Percentiles rank a stretch among this genome's conserved stretches.
Conservation (phyloP, 73 alveolate species). For the Paramecium octaurelia region DNA sequence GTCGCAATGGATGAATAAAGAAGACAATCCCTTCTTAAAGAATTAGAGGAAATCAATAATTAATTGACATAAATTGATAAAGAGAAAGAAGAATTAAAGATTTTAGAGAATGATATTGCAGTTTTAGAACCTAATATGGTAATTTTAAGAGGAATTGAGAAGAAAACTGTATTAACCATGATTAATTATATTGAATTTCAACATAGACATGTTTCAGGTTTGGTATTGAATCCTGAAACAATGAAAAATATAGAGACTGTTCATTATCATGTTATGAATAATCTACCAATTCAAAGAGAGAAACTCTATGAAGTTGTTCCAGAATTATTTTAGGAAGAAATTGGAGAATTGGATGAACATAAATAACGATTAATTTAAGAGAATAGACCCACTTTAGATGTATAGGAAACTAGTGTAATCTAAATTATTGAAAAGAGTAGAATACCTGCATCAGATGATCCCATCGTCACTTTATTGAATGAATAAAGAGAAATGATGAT, state of each 20-base stretch:
- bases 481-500: constrained; percentile 58
- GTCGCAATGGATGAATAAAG: constrained; percentile 19
- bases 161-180: constrained; percentile 67
- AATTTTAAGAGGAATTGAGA: constrained; percentile 54
- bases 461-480: not conserved
- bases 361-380: constrained; percentile 36
- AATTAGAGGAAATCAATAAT: not conserved
- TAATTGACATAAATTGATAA: constrained; percentile 56
- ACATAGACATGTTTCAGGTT: constrained; percentile 72
- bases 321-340: constrained; percentile 67
- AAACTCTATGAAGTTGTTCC: constrained; percentile 75
- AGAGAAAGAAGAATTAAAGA: constrained; percentile 58
- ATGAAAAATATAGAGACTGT: constrained; percentile 70
- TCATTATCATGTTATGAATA: constrained; percentile 77
- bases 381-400: constrained; percentile 55
- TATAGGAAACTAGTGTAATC: constrained; percentile 31
- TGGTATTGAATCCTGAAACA: constrained; percentile 68
- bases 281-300: constrained; percentile 78
- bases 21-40: not conserved
- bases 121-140: constrained; percentile 65
- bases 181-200: constrained; percentile 73
- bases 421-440: constrained; percentile 41
- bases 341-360: constrained; percentile 51
- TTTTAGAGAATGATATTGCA: constrained; percentile 59
- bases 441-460: not conserved